A percentile compares a stretch with the other conserved stretches of the same genome.
phyloP scores from a whole-genome alignment of 2,329 filamentous ascomycete species.

The Aschersonia sp. region DNA sequence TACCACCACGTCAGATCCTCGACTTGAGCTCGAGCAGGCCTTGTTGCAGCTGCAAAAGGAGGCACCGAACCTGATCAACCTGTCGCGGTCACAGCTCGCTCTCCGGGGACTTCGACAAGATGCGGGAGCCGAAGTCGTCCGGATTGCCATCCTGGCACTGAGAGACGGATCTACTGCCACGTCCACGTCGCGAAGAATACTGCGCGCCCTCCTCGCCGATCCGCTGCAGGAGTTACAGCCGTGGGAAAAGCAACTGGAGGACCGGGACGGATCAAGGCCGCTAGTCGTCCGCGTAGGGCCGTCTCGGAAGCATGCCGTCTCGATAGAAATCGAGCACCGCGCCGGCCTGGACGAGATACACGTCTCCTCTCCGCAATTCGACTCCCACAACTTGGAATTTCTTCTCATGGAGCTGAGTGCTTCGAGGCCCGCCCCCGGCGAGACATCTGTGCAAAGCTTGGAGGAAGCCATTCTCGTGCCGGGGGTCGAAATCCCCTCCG shows the following conservation, averaged over 20 bases:
- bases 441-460: slow-evolving; percentile 24
- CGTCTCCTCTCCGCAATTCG: slow-evolving; percentile 47
- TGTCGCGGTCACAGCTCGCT: slow-evolving; percentile 58
- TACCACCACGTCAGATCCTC: slow-evolving; percentile 16
- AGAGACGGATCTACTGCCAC: slow-evolving; percentile 21
- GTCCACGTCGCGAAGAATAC: slow-evolving; percentile 45
- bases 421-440: slow-evolving; percentile 16
- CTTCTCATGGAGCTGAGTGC: slow-evolving; percentile 37
- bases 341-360: slow-evolving; percentile 40
- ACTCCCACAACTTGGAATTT: slow-evolving; percentile 50
- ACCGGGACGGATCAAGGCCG: slow-evolving; percentile 35
- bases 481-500: slow-evolving; percentile 53
- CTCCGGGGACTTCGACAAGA: slow-evolving; percentile 46
- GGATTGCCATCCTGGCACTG: slow-evolving; percentile 42
- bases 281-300: slow-evolving; percentile 45
- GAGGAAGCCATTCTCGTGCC: slow-evolving; percentile 63
- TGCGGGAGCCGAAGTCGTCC: slow-evolving; percentile 40
- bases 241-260: slow-evolving; percentile 52
- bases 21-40: slow-evolving; percentile 41
- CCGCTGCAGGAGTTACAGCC: slow-evolving; percentile 45
- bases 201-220: slow-evolving; percentile 57
- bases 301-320: slow-evolving; percentile 12
- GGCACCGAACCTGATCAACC: slow-evolving; percentile 47
- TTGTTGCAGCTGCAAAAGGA: slow-evolving; percentile 46
- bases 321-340: slow-evolving; percentile 14